Base-by-base conservation (phyloP, 768 basidiomycete species). In the Rhodosporidiobolus sp. region DNA sequence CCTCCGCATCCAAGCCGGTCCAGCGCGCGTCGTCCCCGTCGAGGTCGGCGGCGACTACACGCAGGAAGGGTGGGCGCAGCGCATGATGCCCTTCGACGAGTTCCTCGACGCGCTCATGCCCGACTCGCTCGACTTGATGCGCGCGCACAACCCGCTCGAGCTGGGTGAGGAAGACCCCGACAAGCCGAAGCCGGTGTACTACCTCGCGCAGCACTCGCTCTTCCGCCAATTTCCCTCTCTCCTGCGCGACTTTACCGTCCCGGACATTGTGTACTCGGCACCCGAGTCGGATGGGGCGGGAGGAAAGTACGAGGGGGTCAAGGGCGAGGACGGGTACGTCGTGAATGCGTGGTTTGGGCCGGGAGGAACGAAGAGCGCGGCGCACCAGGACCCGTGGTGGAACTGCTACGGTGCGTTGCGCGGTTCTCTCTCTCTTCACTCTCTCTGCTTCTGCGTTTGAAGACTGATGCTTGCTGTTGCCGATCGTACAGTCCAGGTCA, bases 371-470 rank as follows among this genome's bases (percentile, higher is more conserved):
- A 79, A 89, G 19, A 92, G 91, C 16, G 95, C 94, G 4, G 92
- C 95, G 0, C 96, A 99, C 81, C 92, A 88, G 11, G 95, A 99
- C 79, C 94, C 94, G 6, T 96, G 88, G 81, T 91, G 87, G 82
- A 99, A 99, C 80, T 85, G 89, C 73, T 98, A 91, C 80, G 87
- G 93, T 93, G 81, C 74, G 84, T 77, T 22, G 16, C 19, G 38
- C 12, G 49, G 28, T 26, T 22, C 7, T n/a, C 16, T 38, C 30
- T 30, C 38, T 54, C 59, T 32, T 45, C 60, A 28, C 24, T 30
- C 34, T 30, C 24, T 35, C 22, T 14, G 20, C 28, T 14, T 45
- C 54, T 3, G 38, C 11, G 3, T 17, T 26, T 26, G 19, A 55
- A 28, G 30, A 38, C 53, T 30, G 17, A 38, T 5, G 12, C 28